These are phyloP conservation scores for Stephania japonica DNA, from an alignment of 164 flowering plant species.

Conservation along the genomic window DNA sequence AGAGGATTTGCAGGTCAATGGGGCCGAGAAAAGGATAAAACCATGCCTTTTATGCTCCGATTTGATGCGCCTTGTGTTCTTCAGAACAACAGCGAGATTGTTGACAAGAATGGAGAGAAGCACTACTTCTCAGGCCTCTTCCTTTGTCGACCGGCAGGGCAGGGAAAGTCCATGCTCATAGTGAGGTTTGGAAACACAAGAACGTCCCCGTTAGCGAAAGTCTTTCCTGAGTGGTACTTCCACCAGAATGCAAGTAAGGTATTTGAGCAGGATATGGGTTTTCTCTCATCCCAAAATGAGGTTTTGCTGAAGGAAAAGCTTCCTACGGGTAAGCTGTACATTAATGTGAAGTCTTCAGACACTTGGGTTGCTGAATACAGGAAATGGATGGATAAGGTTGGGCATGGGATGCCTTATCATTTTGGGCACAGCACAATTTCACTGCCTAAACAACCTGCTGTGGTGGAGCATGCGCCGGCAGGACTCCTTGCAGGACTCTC, in stretches of 20 bases:
- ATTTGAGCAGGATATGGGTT: slow-evolving; percentile 99
- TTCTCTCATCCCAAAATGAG: slow-evolving; percentile 92
- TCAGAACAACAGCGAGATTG: slow-evolving; percentile 65
- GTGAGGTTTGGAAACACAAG: slow-evolving; percentile 78
- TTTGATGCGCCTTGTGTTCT: slow-evolving; percentile 94
- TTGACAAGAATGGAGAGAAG: slow-evolving; percentile 54
- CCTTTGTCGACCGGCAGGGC: slow-evolving; percentile 90
- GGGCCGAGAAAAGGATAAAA: slow-evolving; percentile 53
- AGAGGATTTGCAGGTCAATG: slow-evolving; percentile 92
- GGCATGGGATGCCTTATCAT: slow-evolving; percentile 96
- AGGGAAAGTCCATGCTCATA: slow-evolving; percentile 93
- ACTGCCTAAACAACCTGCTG: slow-evolving; percentile 70
- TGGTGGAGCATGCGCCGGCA: slow-evolving; percentile 95
- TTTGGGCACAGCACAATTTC: slow-evolving; percentile 81
- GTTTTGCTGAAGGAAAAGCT: slow-evolving; percentile 68
- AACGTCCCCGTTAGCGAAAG: slow-evolving; percentile 31
- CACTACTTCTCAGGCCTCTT: slow-evolving; percentile 73
- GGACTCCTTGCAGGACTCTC: slow-evolving; percentile 73
- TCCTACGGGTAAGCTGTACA: slow-evolving; percentile 71
- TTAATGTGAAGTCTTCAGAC: slow-evolving; percentile 74
- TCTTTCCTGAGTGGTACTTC: slow-evolving; percentile 78
- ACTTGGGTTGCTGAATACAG: slow-evolving; percentile 92
- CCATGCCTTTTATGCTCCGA: slow-evolving; percentile 44
- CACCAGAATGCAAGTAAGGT: slow-evolving; percentile 95
- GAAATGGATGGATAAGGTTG: slow-evolving; percentile 97